These are phyloP conservation scores for Sorghum bicolor DNA, from an alignment of 176 grass and related monocot species.

Conservation along the genomic window Sorghum_bicolor_NCBIv3 NC_012871.2:47001001-47001500, in stretches of 20 bases:
- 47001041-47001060: conserved; percentile 71
- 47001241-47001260: conserved; percentile 93
- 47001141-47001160: conserved; percentile 52
- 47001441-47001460: conserved; percentile 77
- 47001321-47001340: conserved; percentile 2
- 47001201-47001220: conserved; percentile 7
- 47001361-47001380: background rate
- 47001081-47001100: conserved; percentile 81
- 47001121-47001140: conserved; percentile 93
- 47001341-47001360: background rate
- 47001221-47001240: conserved; percentile 34
- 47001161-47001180: conserved; percentile 6
- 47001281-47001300: conserved; percentile 82
- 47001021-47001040: conserved; percentile 49
- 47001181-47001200: conserved; percentile 18
- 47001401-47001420: conserved; percentile 96
- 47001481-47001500: background rate
- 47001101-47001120: conserved; percentile 97
- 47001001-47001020: background rate
- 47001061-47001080: conserved; percentile 86
- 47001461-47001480: background rate
- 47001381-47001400: conserved; percentile 95
- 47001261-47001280: conserved; percentile 93
- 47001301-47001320: conserved; percentile 78
- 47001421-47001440: conserved; percentile 85